Base-by-base conservation (phyloP, 2,329 filamentous ascomycete species). In the Fusarium chuoi region DNA sequence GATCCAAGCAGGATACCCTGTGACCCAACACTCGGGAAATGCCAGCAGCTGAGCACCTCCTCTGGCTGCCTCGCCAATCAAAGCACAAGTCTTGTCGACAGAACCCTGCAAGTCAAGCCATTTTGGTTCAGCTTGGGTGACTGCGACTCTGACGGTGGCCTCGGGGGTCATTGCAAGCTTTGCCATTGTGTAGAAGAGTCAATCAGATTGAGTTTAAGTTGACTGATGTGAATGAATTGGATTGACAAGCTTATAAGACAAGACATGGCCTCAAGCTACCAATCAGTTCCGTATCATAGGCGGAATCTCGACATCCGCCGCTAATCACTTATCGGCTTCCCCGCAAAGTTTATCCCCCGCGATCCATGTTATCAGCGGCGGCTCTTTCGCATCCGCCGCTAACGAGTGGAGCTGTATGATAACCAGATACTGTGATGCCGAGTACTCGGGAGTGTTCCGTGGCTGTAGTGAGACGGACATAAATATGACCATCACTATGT, bases 21-120 rank as follows among this genome's bases (percentile, higher is more conserved):
- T 86, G 35, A 89, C 83, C 83, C 85, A 89, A 28, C 83, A 83
- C 73, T 89, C 87, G 0, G 87, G 85, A 54, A 89, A 89, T 0
- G 84, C 82, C 6, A 92, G 77, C 1, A 92, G 80, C 51, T 88
- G 82, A 2, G 88, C 88, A 2, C 86, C 87, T 44, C 87, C 85
- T 6, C 22, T 20, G 17, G 74, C 65, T 6, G 75, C 72, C 5
- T 75, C 68, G 1, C 17, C 5, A 22, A 77, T 72, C 6, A 76
- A 64, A 10, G 36, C 30, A 33, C 68, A 69, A 0, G 65, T 62
- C 26, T 78, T 78, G 20, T 74, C 52, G n/a, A 78, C 61, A 3
- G 70, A 57, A 6, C 42, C 66, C 3, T 60, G 68, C 4, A 77
- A 56, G 28, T 76, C 75, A 3, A 76, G 64, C 57, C 65, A 78